Conservation (phyloP, 768 basidiomycete species). For the Inosperma sp. region DNA sequence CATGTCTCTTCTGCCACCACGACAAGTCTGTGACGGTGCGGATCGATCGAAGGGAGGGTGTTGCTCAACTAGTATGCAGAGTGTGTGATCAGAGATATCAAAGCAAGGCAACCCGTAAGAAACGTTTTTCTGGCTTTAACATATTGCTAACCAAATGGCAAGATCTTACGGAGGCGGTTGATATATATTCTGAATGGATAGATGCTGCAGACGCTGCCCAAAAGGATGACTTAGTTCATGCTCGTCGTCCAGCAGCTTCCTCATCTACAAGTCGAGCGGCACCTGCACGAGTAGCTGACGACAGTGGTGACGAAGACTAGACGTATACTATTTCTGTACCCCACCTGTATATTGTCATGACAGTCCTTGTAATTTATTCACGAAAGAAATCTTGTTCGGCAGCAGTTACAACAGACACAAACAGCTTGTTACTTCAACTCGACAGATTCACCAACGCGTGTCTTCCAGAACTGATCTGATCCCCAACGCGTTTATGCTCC, state of each 20-base stretch:
- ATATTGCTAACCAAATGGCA: constrained; percentile 10
- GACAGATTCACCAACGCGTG: too few species aligned
- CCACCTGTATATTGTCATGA: not conserved
- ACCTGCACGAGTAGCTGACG: constrained; percentile 38
- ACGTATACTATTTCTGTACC: not conserved
- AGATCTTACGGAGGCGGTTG: constrained; percentile 86
- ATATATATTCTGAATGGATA: constrained; percentile 91
- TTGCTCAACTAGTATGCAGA: constrained; percentile 76
- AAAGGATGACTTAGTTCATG: constrained; percentile 48
- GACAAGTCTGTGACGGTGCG: constrained; percentile 84
- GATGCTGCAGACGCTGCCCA: constrained; percentile 84
- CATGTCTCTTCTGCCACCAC: constrained; percentile 86
- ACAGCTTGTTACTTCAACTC: constrained; percentile 6
- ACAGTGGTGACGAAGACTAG: constrained; percentile 47
- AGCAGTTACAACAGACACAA: constrained; percentile 5
- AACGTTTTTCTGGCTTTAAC: constrained; percentile 7
- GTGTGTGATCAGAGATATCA: constrained; percentile 86
- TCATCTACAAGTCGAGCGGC: constrained; percentile 57
- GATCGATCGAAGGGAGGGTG: constrained; percentile 79
- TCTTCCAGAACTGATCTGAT: not conserved
- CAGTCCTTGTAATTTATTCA: not conserved
- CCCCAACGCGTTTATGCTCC: constrained; percentile 16
- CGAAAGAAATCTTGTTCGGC: not conserved
- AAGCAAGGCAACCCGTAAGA: constrained; percentile 77
- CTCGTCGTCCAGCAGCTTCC: constrained; percentile 56